Conservation (phyloP, 208 protist genomes). For the Acanthamoeba lenticulata region DNA sequence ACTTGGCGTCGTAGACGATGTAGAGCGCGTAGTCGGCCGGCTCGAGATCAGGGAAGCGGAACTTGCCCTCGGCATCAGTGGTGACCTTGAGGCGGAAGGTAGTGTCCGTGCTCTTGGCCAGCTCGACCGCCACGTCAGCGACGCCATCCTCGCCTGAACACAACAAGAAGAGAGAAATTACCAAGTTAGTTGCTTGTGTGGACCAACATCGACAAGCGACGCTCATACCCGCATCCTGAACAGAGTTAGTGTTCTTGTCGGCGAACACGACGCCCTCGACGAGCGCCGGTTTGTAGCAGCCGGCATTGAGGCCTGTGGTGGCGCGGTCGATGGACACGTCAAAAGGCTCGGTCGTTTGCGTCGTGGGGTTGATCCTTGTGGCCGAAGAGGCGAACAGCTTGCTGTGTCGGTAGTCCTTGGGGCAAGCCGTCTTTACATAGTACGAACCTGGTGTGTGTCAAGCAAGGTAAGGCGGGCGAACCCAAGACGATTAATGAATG, state of each 20-base stretch:
- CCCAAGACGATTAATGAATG: neutral
- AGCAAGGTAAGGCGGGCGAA: neutral
- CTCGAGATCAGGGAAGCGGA: constrained; percentile 35
- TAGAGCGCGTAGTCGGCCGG: neutral
- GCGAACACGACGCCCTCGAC: constrained; percentile 22
- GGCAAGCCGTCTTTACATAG: constrained; percentile 4
- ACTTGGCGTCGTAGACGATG: constrained; percentile 12
- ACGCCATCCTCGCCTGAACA: neutral
- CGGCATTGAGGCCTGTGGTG: constrained; percentile 27
- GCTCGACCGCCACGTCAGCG: neutral
- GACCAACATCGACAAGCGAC: too few species aligned
- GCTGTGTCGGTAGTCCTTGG: constrained; percentile 26
- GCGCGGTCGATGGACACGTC: neutral
- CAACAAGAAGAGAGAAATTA: neutral
- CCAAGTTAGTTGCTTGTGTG: too few species aligned
- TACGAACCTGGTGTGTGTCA: neutral
- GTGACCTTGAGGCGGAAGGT: constrained; percentile 37
- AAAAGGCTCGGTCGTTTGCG: neutral
- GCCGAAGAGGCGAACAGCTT: neutral
- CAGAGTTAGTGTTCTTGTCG: constrained; percentile 18
- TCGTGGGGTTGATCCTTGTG: neutral
- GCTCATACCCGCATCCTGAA: neutral
- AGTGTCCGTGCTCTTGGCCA: constrained; percentile 38
- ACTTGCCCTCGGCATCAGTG: constrained; percentile 38
- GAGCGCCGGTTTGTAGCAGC: constrained; percentile 21